Conservation (phyloP, 164 flowering plant genomes). For the Stephania japonica region DNA sequence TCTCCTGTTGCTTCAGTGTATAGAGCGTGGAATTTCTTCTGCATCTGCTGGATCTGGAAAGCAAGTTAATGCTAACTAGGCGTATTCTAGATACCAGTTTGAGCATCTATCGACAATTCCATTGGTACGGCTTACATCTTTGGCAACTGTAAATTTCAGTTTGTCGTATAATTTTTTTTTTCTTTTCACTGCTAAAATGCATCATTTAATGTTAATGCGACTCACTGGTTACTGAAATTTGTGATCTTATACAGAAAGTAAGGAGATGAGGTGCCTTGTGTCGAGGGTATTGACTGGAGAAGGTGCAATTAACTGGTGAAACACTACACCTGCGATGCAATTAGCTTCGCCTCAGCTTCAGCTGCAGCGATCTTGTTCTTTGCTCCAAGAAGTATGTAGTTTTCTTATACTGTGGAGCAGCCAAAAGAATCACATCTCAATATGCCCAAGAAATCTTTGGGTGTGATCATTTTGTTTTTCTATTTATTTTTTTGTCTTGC, state of each 20-base stretch:
- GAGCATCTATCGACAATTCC: background rate
- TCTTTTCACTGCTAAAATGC: background rate
- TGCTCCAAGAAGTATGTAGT: background rate
- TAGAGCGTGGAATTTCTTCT: constrained; percentile 68
- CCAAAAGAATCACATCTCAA: too few relatives aligned
- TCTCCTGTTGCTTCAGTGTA: constrained; percentile 38
- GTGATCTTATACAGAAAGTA: background rate
- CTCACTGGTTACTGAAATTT: background rate
- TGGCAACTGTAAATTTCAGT: background rate
- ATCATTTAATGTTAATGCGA: background rate
- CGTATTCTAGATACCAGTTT: constrained; percentile 13
- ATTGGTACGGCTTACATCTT: constrained; percentile 17
- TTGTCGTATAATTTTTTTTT: background rate
- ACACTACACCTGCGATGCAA: background rate
- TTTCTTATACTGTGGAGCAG: background rate
- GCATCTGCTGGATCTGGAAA: constrained; percentile 21
- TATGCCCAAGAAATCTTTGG: too few relatives aligned
- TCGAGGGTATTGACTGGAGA: background rate
- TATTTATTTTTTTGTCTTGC: too few relatives aligned
- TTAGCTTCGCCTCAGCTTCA: background rate
- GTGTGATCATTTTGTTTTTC: too few relatives aligned
- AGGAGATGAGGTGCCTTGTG: background rate
- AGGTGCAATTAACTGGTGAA: background rate
- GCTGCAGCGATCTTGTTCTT: background rate
- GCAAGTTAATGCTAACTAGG: constrained; percentile 23